Conservation (phyloP, 257 asterid genomes). For the Catharanthus roseus region DNA sequence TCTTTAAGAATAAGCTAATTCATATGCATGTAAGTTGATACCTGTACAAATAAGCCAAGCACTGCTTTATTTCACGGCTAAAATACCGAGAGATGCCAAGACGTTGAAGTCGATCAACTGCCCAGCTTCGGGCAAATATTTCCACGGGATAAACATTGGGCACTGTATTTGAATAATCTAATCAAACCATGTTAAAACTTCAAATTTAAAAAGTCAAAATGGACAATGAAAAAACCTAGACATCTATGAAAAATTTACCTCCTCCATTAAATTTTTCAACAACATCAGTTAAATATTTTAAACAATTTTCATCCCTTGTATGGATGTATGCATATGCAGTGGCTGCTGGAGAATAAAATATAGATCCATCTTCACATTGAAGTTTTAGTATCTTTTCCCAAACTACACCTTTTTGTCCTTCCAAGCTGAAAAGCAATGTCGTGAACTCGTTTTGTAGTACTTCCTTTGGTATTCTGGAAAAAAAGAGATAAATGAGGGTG, state of each 20-base stretch:
- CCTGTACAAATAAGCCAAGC: slow-evolving; percentile 35
- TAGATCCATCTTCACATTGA: slow-evolving; percentile 41
- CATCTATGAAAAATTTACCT: too few species aligned
- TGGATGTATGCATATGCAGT: slow-evolving; percentile 56
- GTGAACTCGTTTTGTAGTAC: slow-evolving; percentile 37
- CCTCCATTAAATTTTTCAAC: slow-evolving; percentile 41
- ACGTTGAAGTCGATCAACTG: slow-evolving; percentile 49
- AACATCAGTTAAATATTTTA: slow-evolving; percentile 19
- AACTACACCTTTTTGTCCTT: slow-evolving; percentile 38
- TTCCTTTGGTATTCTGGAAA: slow-evolving; percentile 42
- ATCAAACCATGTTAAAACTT: too few species aligned
- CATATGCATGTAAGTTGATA: too few species aligned
- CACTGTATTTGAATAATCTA: slow-evolving; percentile 12
- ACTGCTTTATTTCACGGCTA: slow-evolving; percentile 28
- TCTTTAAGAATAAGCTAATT: too few species aligned
- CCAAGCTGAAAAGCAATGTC: slow-evolving; percentile 36
- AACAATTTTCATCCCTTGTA: slow-evolving; percentile 36
- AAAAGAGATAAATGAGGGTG: too few species aligned
- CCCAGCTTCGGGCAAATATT: slow-evolving; percentile 47
- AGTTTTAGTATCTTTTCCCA: slow-evolving; percentile 50
- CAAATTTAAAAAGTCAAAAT: too few species aligned
- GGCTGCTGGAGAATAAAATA: slow-evolving; percentile 50
- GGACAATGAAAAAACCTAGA: too few species aligned
- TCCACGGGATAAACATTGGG: slow-evolving; percentile 48
- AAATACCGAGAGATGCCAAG: slow-evolving; percentile 50